phyloP scores from a whole-genome alignment of 2,329 filamentous ascomycete genomes.

The Pseudogymnoascus sp. region DNA sequence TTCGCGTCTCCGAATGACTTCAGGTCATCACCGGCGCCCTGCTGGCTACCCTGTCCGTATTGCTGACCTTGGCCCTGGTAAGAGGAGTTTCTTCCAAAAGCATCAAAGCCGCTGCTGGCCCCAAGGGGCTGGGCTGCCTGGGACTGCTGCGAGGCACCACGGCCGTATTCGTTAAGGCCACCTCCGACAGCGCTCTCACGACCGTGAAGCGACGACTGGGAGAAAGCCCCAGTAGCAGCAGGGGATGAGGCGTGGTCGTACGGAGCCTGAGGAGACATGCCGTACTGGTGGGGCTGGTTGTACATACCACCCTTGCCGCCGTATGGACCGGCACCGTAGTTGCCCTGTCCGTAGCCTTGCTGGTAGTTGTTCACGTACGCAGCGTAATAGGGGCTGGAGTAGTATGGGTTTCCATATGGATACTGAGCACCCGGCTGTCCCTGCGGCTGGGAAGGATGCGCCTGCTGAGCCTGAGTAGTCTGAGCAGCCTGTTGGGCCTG shows the following conservation, averaged over 20 bases:
- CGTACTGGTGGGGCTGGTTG: slow-evolving; percentile 28
- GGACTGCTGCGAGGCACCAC: slow-evolving; percentile 27
- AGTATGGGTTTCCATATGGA: slow-evolving; percentile 51
- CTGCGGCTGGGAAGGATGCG: slow-evolving; percentile 45
- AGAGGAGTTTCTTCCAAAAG: slow-evolving; percentile 26
- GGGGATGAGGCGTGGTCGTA: slow-evolving; percentile 29
- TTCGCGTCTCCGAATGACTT: slow-evolving; percentile 31
- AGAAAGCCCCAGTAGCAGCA: slow-evolving; percentile 24
- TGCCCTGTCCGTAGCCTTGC: slow-evolving; percentile 27
- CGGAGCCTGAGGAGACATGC: slow-evolving; percentile 27
- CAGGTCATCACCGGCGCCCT: slow-evolving; percentile 26
- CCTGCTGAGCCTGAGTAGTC: slow-evolving; percentile 29
- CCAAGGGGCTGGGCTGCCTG: slow-evolving; percentile 27
- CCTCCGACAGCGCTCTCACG: slow-evolving; percentile 27
- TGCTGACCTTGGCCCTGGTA: slow-evolving; percentile 28
- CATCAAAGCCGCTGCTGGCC: slow-evolving; percentile 27
- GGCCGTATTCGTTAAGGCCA: slow-evolving; percentile 28
- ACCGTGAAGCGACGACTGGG: slow-evolving; percentile 26
- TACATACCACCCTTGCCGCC: slow-evolving; percentile 28
- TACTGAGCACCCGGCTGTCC: slow-evolving; percentile 35
- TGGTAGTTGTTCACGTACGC: slow-evolving; percentile 50
- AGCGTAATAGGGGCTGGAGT: slow-evolving; percentile 54
- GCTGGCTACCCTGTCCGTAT: slow-evolving; percentile 25
- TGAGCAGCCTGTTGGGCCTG: slow-evolving; percentile 44
- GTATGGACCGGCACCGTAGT: slow-evolving; percentile 30